Base-by-base conservation (phyloP, 148 eudicot species). In the Camellia sinensis region DNA sequence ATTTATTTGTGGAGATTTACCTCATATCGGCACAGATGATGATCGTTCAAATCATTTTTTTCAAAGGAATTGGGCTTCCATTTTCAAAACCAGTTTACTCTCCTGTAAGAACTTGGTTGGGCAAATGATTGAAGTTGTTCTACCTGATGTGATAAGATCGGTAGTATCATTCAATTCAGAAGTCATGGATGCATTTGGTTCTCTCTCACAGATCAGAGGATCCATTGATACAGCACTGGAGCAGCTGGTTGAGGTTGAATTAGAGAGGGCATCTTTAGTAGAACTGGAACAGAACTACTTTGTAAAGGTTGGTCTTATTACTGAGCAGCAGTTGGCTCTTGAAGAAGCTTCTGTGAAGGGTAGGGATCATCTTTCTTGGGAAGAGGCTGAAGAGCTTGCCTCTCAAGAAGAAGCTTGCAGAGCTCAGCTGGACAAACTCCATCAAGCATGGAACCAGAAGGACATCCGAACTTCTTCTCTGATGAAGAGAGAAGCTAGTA, bases 341-440 rank as follows among this genome's bases (percentile, higher is more conserved):
- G 88, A 94, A 88, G 98, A 94, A 85, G 99, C 99, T 88, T 88
- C 99, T 82, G 82, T 92, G 78, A 90, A 94, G 83, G 97, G 99
- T 71, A 84, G 99, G 75, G 99, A 96, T 80, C 92, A 94, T 87
- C 89, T 96, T 67, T 96, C 99, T 63, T 96, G 99, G 99, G 99
- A 96, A 86, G 99, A 96, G 84, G 99, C 99, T 74, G 99, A 96
- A 82, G 99, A 96, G 83, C 91, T 96, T 75, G 98, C 97, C 66
- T 94, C 99, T 80, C 99, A 96, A 86, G 99, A 96, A 85, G 99
- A 96, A 90, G 95, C 94, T 83, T 96, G 99, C 81, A 94, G 89
- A 83, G 91, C 89, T 46, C 93, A 96, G 80, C 85, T 96, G 85
- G 93, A 94, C 65, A 88, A 89, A 83, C 98, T 96, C 83, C 94